Base-by-base conservation (phyloP, 139 green algal species). In the Chlamydomonas sphaeroides region DNA sequence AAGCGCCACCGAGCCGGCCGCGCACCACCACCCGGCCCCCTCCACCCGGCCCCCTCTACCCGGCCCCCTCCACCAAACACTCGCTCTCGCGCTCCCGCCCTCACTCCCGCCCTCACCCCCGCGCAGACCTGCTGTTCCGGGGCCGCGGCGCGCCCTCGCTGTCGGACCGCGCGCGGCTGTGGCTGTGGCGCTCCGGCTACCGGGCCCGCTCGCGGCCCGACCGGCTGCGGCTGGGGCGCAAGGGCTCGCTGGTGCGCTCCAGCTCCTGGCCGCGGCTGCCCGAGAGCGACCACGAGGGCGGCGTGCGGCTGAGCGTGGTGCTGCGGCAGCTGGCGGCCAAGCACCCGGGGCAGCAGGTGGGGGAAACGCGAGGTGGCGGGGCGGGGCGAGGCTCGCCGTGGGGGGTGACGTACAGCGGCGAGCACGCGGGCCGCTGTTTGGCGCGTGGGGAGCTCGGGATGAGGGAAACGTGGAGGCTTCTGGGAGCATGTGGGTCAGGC, bases 111-210 rank as follows among this genome's bases (percentile, higher is more conserved):
- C 10, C 10, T 10, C 14, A 14, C 45, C 45, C 45, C 45, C 45
- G 14, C 39, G 5, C 74, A 80, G 74, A 35, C 20, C 61, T 80
- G 18, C 41, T 80, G 39, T 80, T 80, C 74, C 45, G 48, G 74
- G 5, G 28, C 6, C 65, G 42, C 75, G 11, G 10, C 30, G 18
- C 15, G 15, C 62, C 62, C 14, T 48, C 75, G 5, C 23, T 72
- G 5, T 8, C 20, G 6, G 62, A 82, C 11, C 41, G 33, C 32
- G 21, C 23, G 25, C 61, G 75, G 57, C 65, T 70, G 17, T 82
- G 75, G 75, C 41, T 65, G 32, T 82, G 75, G 75, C 75, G 62
- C 39, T 32, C 62, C n/a, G 38, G 32, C 21, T 82, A 82, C 61
- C 15, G 5, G 1, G 41, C 62, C 42, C 42, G n/a, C 62, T 82